These are phyloP conservation scores for Claviceps sp. DNA, from an alignment of 2,329 filamentous ascomycete genomes.

Conservation along the genomic window DNA sequence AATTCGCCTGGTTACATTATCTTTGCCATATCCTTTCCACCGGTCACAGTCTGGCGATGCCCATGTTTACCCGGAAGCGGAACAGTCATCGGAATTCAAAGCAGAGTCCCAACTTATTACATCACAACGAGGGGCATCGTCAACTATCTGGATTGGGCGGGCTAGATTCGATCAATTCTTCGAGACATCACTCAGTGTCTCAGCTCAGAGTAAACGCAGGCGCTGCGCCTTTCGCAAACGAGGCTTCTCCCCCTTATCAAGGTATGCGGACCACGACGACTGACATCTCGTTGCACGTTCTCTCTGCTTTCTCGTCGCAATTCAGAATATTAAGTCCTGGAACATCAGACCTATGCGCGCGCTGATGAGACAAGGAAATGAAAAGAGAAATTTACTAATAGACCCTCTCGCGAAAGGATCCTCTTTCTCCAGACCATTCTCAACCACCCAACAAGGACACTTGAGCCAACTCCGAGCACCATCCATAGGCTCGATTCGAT, in stretches of 20 bases:
- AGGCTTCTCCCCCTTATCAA: neutral
- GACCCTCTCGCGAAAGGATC: neutral
- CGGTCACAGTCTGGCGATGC: slow-evolving; percentile 7
- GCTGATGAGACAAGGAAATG: neutral
- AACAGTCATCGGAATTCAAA: slow-evolving; percentile 16
- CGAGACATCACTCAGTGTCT: neutral
- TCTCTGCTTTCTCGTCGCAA: neutral
- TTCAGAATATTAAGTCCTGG: neutral
- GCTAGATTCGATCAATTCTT: slow-evolving; percentile 1
- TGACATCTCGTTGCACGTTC: neutral
- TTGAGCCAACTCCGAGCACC: slow-evolving; percentile 18
- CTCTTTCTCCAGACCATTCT: slow-evolving; percentile 9
- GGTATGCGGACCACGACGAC: slow-evolving; percentile 1
- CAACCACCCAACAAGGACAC: slow-evolving; percentile 14
- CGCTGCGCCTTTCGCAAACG: slow-evolving; percentile 1
- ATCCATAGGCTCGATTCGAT: slow-evolving; percentile 20
- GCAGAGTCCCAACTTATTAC: slow-evolving; percentile 8
- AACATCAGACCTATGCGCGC: neutral
- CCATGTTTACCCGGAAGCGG: slow-evolving; percentile 26
- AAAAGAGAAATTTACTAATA: neutral
- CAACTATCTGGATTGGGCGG: slow-evolving; percentile 1
- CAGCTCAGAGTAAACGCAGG: neutral
- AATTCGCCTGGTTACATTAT: neutral
- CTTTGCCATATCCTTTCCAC: neutral
- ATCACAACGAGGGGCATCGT: slow-evolving; percentile 3